Percentiles rank a stretch among this genome's conserved stretches.
These are phyloP conservation scores for Macrocybe gigantea DNA, from an alignment of 768 basidiomycete species.

Conservation along the genomic window DNA sequence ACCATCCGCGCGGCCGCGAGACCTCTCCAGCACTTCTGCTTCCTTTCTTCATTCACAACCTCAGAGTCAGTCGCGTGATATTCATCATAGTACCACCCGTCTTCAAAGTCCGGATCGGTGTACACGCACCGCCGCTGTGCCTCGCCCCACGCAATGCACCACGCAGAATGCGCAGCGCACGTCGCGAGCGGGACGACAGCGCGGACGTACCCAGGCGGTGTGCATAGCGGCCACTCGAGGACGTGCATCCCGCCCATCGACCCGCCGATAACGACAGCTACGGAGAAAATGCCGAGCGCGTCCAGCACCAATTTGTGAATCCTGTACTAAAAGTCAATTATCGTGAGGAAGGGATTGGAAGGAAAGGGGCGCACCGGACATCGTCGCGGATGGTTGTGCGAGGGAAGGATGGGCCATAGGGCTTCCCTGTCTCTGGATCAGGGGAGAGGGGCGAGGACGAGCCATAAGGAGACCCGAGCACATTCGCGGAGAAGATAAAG, in stretches of 20 bases:
- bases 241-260: slow-evolving; percentile 99
- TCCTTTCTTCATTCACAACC: too few relatives aligned
- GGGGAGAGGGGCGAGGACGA: slow-evolving; percentile 82
- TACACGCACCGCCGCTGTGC: slow-evolving; percentile 96
- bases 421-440: slow-evolving; percentile 69
- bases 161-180: slow-evolving; percentile 93
- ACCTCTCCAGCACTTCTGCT: slow-evolving; percentile 40
- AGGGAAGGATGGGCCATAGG: slow-evolving; percentile 92
- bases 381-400: slow-evolving; percentile 91
- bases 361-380: slow-evolving; percentile 51
- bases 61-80: slow-evolving; percentile 41
- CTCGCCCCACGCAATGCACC: slow-evolving; percentile 99
- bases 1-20: slow-evolving; percentile 93
- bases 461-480: slow-evolving; percentile 92
- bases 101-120: slow-evolving; percentile 82
- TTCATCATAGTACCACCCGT: slow-evolving; percentile 77
- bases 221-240: slow-evolving; percentile 92
- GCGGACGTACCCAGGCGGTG: slow-evolving; percentile 65
- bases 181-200: slow-evolving; percentile 91
- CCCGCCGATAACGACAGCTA: slow-evolving; percentile 91
- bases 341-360: background rate
- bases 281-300: slow-evolving; percentile 67
- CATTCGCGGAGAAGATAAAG: slow-evolving; percentile 93
- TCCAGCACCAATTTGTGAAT: slow-evolving; percentile 86
- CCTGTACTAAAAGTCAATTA: slow-evolving; percentile 27